Percentiles rank a stretch among this genome's conserved stretches.
phyloP scores from a whole-genome alignment of 140 eudicot genomes.

The Cichorium intybus region DNA sequence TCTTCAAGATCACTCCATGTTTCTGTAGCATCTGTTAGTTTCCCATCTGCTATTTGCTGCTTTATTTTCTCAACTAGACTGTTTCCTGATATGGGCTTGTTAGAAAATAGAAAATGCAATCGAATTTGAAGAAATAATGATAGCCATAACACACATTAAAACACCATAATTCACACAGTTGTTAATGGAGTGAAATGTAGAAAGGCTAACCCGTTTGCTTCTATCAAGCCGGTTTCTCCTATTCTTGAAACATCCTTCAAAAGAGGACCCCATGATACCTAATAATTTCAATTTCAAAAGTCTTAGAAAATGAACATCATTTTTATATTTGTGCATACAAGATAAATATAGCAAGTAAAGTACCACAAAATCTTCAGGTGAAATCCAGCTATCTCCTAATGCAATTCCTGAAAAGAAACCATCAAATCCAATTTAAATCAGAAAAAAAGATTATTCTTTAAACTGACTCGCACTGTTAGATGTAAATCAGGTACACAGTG shows the following conservation, averaged over 20 bases:
- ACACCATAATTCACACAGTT: slow-evolving; percentile 10
- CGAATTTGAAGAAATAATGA: neutral
- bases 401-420: slow-evolving; percentile 56
- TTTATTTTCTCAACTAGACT: slow-evolving; percentile 61
- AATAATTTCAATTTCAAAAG: slow-evolving; percentile 1
- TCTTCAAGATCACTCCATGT: slow-evolving; percentile 60
- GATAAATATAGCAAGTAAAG: neutral
- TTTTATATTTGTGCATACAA: neutral
- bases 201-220: slow-evolving; percentile 54
- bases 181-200: neutral
- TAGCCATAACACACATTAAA: slow-evolving; percentile 2
- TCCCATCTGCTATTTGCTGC: slow-evolving; percentile 44
- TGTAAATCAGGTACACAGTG: neutral
- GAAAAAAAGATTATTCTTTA: neutral
- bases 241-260: slow-evolving; percentile 77
- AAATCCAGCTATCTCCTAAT: slow-evolving; percentile 80
- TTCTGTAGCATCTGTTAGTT: slow-evolving; percentile 49
- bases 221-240: slow-evolving; percentile 47
- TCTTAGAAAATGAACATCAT: neutral
- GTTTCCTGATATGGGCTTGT: slow-evolving; percentile 30
- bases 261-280: slow-evolving; percentile 87
- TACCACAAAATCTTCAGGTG: slow-evolving; percentile 89
- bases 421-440: neutral
- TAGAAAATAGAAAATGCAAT: slow-evolving; percentile 16
- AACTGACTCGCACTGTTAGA: too few relatives aligned